These are phyloP conservation scores for Sporisorium graminicola DNA, from an alignment of 1,284 basidiomycete genomes.

Conservation along the genomic window DNA sequence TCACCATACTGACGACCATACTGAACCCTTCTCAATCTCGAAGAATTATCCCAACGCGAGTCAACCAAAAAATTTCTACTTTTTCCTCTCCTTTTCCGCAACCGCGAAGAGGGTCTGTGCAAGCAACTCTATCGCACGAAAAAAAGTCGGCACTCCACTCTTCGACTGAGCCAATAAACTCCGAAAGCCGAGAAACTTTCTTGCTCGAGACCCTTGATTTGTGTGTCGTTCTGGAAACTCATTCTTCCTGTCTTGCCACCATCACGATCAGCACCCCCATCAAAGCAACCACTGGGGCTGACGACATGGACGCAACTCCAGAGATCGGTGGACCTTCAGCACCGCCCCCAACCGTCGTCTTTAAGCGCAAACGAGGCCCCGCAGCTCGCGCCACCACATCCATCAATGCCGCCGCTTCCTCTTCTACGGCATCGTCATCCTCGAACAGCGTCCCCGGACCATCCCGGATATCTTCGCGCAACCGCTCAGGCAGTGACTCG, in stretches of 20 bases:
- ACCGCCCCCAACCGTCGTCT: slow-evolving; percentile 18
- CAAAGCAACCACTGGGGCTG: background rate
- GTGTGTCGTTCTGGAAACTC: background rate
- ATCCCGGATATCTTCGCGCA: slow-evolving; percentile 17
- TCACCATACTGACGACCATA: slow-evolving; percentile 1
- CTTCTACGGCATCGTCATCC: background rate
- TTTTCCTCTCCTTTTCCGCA: background rate
- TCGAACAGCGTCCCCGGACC: slow-evolving; percentile 13
- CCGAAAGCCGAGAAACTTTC: slow-evolving; percentile 32
- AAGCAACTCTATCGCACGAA: slow-evolving; percentile 22
- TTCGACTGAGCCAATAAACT: slow-evolving; percentile 22
- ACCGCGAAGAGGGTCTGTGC: slow-evolving; percentile 21
- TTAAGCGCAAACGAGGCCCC: slow-evolving; percentile 44
- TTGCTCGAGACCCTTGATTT: background rate
- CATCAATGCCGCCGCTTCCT: background rate
- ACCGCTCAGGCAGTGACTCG: slow-evolving; percentile 12
- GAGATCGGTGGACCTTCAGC: background rate
- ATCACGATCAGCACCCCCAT: background rate
- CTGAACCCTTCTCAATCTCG: slow-evolving; percentile 17
- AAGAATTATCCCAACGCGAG: slow-evolving; percentile 15
- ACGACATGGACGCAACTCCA: slow-evolving; percentile 11
- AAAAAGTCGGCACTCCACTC: slow-evolving; percentile 19
- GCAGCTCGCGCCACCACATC: slow-evolving; percentile 16
- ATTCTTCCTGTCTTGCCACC: slow-evolving; percentile 11
- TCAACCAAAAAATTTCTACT: slow-evolving; percentile 12